These are phyloP conservation scores for Cadophora luteo-olivacea DNA, from an alignment of 2,329 filamentous ascomycete genomes.

Conservation along the genomic window DNA sequence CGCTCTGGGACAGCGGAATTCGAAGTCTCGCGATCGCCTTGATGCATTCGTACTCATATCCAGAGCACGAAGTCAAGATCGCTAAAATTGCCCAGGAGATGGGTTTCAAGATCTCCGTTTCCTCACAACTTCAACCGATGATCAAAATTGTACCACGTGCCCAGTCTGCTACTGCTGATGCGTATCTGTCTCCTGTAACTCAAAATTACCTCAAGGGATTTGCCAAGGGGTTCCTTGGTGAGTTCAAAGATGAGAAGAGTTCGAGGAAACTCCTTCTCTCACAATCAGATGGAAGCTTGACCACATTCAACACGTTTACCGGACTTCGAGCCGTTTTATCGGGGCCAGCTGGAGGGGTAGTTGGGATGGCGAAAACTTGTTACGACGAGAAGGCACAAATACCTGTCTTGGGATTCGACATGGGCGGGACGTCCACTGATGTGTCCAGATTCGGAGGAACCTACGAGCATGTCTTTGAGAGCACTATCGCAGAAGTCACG, in stretches of 20 bases:
- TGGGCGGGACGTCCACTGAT: constrained; percentile 72
- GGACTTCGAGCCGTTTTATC: constrained; percentile 68
- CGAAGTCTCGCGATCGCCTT: constrained; percentile 69
- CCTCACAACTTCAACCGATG: constrained; percentile 71
- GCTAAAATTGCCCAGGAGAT: constrained; percentile 66
- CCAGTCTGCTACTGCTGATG: constrained; percentile 71
- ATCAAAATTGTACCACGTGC: constrained; percentile 72
- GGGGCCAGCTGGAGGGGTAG: constrained; percentile 71
- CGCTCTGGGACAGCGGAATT: constrained; percentile 63
- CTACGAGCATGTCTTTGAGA: constrained; percentile 77
- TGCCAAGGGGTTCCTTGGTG: constrained; percentile 65
- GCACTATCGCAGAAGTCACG: constrained; percentile 76
- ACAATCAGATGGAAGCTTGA: constrained; percentile 52
- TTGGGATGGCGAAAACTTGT: constrained; percentile 69
- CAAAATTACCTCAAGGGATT: constrained; percentile 70
- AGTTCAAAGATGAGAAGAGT: constrained; percentile 64
- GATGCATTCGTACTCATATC: constrained; percentile 73
- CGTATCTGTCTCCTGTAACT: constrained; percentile 72
- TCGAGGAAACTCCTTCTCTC: constrained; percentile 26
- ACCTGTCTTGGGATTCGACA: constrained; percentile 74
- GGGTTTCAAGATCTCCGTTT: constrained; percentile 70
- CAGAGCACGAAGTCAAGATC: constrained; percentile 66
- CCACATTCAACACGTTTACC: constrained; percentile 61
- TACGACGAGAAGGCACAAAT: constrained; percentile 68
- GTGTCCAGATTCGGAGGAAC: constrained; percentile 69